Conservation (phyloP, 2,329 filamentous ascomycete species). For the Xenosphaeropsis pyriputrescens region DNA sequence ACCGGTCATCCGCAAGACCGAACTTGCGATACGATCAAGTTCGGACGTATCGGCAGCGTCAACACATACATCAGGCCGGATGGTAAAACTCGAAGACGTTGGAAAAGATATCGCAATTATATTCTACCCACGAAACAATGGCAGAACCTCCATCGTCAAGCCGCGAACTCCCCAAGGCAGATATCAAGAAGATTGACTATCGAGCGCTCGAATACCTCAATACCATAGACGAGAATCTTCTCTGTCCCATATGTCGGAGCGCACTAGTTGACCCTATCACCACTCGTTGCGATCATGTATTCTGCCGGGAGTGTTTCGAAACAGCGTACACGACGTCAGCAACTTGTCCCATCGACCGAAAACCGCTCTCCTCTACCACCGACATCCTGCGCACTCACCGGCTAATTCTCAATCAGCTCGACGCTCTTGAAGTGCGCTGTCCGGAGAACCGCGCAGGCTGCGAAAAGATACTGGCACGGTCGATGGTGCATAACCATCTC, state of each 20-base stretch:
- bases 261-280: constrained; percentile 45
- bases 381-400: constrained; percentile 20
- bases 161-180: too few relatives aligned
- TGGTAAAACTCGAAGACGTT: too few relatives aligned
- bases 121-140: too few relatives aligned
- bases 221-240: constrained; percentile 21
- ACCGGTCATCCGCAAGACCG: too few relatives aligned
- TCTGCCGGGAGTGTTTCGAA: constrained; percentile 42
- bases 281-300: constrained; percentile 49
- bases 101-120: too few relatives aligned
- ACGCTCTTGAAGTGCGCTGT: constrained; percentile 41
- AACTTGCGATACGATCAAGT: too few relatives aligned
- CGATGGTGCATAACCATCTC: constrained; percentile 39
- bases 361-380: constrained; percentile 19
- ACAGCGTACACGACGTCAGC: constrained; percentile 24
- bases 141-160: too few relatives aligned
- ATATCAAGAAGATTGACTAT: constrained; percentile 11
- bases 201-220: constrained; percentile 20
- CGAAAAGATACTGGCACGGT: constrained; percentile 31
- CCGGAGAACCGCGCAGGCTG: constrained; percentile 38
- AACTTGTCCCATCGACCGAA: constrained; percentile 44
- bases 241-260: constrained; percentile 35
- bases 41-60: too few relatives aligned
- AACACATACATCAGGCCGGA: too few relatives aligned
- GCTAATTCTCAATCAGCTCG: constrained; percentile 45